Evolutionary conservation across 2,329 filamentous ascomycete species (phyloP).

Genomic region (Hypocrella siamensis): DNA sequence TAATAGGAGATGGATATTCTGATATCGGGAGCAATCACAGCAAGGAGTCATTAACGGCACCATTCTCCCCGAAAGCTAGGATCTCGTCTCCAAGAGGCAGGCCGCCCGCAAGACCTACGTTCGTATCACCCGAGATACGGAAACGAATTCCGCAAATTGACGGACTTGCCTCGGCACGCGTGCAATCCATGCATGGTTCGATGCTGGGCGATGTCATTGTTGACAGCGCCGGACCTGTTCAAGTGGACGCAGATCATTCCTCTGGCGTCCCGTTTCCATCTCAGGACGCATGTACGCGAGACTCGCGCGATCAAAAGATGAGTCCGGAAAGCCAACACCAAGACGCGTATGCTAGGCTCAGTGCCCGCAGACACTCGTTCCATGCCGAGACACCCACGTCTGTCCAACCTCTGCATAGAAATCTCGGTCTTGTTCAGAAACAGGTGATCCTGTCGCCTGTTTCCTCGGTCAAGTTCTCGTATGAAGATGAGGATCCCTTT

Average conservation of each 20-base stretch:
- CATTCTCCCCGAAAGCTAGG: too few species aligned
- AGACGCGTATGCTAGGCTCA: not conserved
- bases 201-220: not conserved
- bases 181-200: not conserved
- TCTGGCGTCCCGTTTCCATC: not conserved
- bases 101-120: too few species aligned
- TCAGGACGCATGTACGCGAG: not conserved
- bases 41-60: too few species aligned
- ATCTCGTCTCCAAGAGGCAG: too few species aligned
- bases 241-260: not conserved
- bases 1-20: too few species aligned
- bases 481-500: not conserved
- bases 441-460: not conserved
- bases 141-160: too few species aligned
- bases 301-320: not conserved
- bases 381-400: not conserved
- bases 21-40: too few species aligned
- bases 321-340: not conserved
- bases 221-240: not conserved
- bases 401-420: not conserved
- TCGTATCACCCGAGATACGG: too few species aligned
- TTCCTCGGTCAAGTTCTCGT: not conserved
- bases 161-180: too few species aligned
- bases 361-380: not conserved
- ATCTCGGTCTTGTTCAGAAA: not conserved